These are phyloP conservation scores for Mycena leptocephala DNA, from an alignment of 768 basidiomycete species.

Conservation along the genomic window DNA sequence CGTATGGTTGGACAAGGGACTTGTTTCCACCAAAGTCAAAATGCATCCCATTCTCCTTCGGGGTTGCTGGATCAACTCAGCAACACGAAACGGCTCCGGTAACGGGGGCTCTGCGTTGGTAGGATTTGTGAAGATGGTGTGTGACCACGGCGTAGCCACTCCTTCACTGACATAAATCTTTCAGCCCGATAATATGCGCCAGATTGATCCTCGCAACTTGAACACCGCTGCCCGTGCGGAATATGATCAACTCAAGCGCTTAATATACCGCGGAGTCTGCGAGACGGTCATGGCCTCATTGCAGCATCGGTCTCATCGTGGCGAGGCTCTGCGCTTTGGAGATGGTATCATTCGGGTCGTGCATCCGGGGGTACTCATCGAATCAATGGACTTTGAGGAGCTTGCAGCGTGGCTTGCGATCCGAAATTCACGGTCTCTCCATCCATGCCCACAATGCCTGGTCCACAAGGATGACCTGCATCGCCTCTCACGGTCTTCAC, in stretches of 20 bases:
- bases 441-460: constrained; percentile 28
- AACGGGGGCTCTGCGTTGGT: constrained; percentile 37
- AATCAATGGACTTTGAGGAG: constrained; percentile 32
- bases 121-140: constrained; percentile 32
- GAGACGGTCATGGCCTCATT: background rate
- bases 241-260: constrained; percentile 14
- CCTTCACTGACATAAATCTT: background rate
- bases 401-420: constrained; percentile 23
- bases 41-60: constrained; percentile 41
- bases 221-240: background rate
- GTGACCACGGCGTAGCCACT: background rate
- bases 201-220: background rate
- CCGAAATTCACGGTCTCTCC: background rate
- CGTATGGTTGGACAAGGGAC: constrained; percentile 40
- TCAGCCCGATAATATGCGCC: constrained; percentile 2
- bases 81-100: constrained; percentile 39
- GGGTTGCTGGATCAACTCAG: constrained; percentile 27
- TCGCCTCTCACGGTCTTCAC: background rate
- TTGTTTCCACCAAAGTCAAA: constrained; percentile 33
- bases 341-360: constrained; percentile 4
- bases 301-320: constrained; percentile 7
- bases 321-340: constrained; percentile 17
- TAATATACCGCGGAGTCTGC: constrained; percentile 10
- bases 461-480: constrained; percentile 3
- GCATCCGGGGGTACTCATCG: constrained; percentile 28